Conservation (phyloP, 495 filamentous ascomycete species). For the Penicillium steckii region DNA sequence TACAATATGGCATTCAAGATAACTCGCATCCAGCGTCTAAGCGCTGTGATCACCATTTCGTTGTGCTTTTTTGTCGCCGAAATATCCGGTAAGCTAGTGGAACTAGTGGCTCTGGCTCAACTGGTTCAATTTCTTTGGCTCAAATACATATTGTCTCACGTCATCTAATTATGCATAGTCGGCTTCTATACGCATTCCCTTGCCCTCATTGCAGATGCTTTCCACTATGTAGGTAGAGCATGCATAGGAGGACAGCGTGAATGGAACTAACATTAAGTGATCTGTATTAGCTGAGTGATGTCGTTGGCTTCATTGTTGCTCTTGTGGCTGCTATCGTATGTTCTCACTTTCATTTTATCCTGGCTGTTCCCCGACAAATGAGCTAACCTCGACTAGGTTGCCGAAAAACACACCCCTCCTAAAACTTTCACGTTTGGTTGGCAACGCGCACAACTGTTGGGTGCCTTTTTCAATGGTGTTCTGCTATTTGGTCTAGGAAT, state of each 20-base stretch:
- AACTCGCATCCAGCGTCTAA: conserved; percentile 25
- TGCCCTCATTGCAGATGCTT: conserved; percentile 79
- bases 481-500: conserved; percentile 88
- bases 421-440: conserved; percentile 55
- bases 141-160: background rate
- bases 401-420: conserved; percentile 28
- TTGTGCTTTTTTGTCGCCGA: conserved; percentile 42
- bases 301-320: conserved; percentile 83
- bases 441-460: conserved; percentile 84
- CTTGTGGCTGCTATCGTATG: conserved; percentile 75
- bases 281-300: conserved; percentile 72
- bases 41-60: conserved; percentile 36
- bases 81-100: conserved; percentile 34
- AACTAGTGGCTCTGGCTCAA: too few species aligned
- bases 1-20: conserved; percentile 8
- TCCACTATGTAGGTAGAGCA: conserved; percentile 66
- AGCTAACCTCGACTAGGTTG: conserved; percentile 28
- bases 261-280: background rate
- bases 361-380: background rate
- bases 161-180: conserved; percentile 36
- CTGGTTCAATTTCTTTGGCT: background rate
- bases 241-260: background rate
- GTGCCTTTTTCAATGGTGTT: conserved; percentile 88
- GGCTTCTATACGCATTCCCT: conserved; percentile 74
- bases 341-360: background rate